Conservation (phyloP, 495 filamentous ascomycete genomes). For the Durotheca rogersii region DNA sequence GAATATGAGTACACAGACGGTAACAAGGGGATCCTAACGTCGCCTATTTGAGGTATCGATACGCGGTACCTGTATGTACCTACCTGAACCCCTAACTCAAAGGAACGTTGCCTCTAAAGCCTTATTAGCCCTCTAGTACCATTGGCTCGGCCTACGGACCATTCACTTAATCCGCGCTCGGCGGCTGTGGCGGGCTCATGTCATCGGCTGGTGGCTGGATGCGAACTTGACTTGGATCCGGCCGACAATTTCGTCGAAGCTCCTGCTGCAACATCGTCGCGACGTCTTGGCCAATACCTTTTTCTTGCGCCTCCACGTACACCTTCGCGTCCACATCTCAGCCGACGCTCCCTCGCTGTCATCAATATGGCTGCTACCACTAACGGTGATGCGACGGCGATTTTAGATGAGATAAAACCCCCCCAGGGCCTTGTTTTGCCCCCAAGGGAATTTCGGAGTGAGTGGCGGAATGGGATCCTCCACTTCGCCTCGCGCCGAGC, state of each 20-base stretch:
- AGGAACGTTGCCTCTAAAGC: no score
- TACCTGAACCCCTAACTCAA: no score
- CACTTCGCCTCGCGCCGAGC: slow-evolving; percentile 49
- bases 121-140: neutral
- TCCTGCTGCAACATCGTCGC: slow-evolving; percentile 29
- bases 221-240: slow-evolving; percentile 4
- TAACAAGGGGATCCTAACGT: no score
- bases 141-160: slow-evolving; percentile 14
- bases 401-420: slow-evolving; percentile 62
- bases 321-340: slow-evolving; percentile 5
- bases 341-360: slow-evolving; percentile 32
- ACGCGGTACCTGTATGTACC: no score
- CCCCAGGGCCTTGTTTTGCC: slow-evolving; percentile 83
- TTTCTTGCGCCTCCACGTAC: neutral
- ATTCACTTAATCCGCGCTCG: slow-evolving; percentile 20
- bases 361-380: slow-evolving; percentile 54
- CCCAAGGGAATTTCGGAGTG: slow-evolving; percentile 52
- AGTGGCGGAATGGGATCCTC: slow-evolving; percentile 3
- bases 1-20: no score
- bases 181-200: no score
- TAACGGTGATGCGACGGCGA: slow-evolving; percentile 56
- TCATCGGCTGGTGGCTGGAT: no score
- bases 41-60: no score
- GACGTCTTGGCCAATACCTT: slow-evolving; percentile 19
- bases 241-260: slow-evolving; percentile 24